Base-by-base conservation (phyloP, 441 rosid genomes). In the Populus hybrid region DNA sequence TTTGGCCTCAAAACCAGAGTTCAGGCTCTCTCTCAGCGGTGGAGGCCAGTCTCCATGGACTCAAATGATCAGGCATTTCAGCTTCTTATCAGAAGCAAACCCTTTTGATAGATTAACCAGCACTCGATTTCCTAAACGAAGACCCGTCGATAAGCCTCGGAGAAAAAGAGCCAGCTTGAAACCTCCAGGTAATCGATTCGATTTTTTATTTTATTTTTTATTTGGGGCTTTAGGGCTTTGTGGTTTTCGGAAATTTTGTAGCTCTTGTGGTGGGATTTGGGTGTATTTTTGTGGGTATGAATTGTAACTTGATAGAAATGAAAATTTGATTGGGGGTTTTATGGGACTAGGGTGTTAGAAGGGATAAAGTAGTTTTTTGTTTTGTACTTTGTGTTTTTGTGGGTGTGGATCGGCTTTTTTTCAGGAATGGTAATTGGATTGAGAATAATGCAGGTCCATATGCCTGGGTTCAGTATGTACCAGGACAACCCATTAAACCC, bases 401-500 rank as follows among this genome's bases (percentile, higher is more conserved):
- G 23, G 40, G 30, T 34, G 24, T n/a, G 14, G 20, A 46, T 14
- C 12, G 20, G 57, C 20, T 46, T 46, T 46, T 46, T 46, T 18
- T 46, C 57, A 4, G 57, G 14, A 46, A 46, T 46, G 57, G 16
- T 79, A 74, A 75, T 59, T 71, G 34, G 50, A 73, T 75, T 72
- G 36, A 26, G 26, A 77, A 21, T 26, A 69, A 71, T 91, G 88
- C 87, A 89, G 97, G 98, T n/a, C 96, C 98, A 0, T 89, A 88
- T 88, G 94, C 96, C 34, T 93, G 94, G 91, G 93, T 90, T 72
- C 86, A 83, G 74, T 87, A 90, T 81, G 90, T 87, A 2, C 91
- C 94, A 0, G 98, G 98, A 12, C 73, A 92, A 85, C 97, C 98
- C 10, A 88, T 93, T 73, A 86, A 84, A 79, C 85, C 90, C 12